phyloP scores from a whole-genome alignment of 2,329 filamentous ascomycete species.

The Trichoderma afroharzianum region DNA sequence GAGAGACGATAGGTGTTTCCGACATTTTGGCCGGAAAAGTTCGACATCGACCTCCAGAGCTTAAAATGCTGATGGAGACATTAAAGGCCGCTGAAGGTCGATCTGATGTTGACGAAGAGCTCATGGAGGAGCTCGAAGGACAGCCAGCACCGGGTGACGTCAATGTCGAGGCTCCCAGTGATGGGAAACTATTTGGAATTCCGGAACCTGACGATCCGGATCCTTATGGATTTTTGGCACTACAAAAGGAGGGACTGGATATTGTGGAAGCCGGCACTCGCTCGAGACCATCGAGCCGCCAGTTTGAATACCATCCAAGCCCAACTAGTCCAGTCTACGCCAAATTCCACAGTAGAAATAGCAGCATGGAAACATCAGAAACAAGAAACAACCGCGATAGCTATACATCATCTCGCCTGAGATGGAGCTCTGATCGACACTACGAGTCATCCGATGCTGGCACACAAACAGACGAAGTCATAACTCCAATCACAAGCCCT shows the following conservation, averaged over 20 bases:
- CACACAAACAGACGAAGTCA: constrained; percentile 27
- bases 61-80: constrained; percentile 37
- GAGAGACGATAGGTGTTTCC: constrained; percentile 40
- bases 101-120: constrained; percentile 24
- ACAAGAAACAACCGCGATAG: constrained; percentile 24
- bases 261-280: constrained; percentile 36
- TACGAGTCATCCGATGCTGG: constrained; percentile 26
- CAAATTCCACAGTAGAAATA: constrained; percentile 29
- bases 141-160: constrained; percentile 33
- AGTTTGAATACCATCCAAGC: constrained; percentile 36
- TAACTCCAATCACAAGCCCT: constrained; percentile 4
- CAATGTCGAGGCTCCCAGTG: constrained; percentile 27
- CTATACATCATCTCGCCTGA: constrained; percentile 19
- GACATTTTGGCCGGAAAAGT: constrained; percentile 37
- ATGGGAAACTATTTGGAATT: constrained; percentile 34
- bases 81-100: constrained; percentile 38
- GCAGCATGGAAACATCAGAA: constrained; percentile 24
- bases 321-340: constrained; percentile 36
- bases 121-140: constrained; percentile 28
- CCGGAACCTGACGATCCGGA: constrained; percentile 37
- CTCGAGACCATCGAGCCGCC: constrained; percentile 32
- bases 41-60: constrained; percentile 38
- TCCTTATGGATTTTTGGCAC: constrained; percentile 35
- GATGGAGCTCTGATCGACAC: constrained; percentile 17
- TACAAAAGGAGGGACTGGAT: constrained; percentile 35